phyloP scores from a whole-genome alignment of 108 stramenopile genomes.

The Fistulifera pelliculosa region DNA sequence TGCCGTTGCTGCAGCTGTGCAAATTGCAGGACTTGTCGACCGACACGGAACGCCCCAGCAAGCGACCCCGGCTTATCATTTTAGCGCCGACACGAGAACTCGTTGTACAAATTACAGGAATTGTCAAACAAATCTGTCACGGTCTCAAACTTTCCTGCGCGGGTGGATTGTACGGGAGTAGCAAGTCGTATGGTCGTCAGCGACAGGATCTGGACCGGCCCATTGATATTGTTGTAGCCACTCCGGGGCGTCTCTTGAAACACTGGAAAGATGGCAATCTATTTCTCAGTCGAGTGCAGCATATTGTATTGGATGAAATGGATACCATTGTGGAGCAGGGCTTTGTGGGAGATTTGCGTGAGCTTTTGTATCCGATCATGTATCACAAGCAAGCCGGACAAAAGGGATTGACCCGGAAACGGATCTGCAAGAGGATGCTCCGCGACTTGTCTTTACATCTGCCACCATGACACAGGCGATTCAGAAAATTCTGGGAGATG shows the following conservation, averaged over 20 bases:
- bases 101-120: constrained; percentile 81
- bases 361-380: constrained; percentile 71
- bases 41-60: constrained; percentile 39
- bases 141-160: constrained; percentile 69
- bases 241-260: constrained; percentile 88
- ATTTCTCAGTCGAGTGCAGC: constrained; percentile 40
- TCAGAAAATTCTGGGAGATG: constrained; percentile 47
- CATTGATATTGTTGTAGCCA: constrained; percentile 87
- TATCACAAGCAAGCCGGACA: constrained; percentile 33
- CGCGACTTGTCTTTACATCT: constrained; percentile 85
- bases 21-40: constrained; percentile 36
- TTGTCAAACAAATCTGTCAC: constrained; percentile 81
- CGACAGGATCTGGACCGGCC: constrained; percentile 54
- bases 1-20: constrained; percentile 77
- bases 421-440: constrained; percentile 30
- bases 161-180: constrained; percentile 45
- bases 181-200: constrained; percentile 78
- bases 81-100: constrained; percentile 94
- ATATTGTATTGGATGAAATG: constrained; percentile 94
- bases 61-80: constrained; percentile 82
- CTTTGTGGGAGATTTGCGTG: constrained; percentile 84
- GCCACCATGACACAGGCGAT: constrained; percentile 94
- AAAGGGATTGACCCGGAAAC: constrained; percentile 16
- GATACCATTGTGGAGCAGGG: constrained; percentile 98
- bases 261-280: constrained; percentile 84